Evolutionary conservation across 1,139 yeast species (phyloP), one percentile per base, ranked within the genome.

Genomic region (Saccharomycopsis phalli): DNA sequence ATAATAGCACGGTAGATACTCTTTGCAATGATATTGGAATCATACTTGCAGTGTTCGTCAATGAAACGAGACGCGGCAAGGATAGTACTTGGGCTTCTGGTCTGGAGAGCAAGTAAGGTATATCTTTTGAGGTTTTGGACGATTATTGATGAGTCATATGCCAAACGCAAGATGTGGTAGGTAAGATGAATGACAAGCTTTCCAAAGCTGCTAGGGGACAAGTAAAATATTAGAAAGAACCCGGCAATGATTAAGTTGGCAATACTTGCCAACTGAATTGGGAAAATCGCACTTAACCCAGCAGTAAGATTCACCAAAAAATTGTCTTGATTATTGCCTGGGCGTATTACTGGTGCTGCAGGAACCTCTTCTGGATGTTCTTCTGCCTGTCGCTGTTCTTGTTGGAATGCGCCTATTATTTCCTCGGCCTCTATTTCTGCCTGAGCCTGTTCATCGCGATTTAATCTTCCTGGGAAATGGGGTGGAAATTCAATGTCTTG

Each of bases 251-350:
- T 3, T 10, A 34, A 22, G 18, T 44, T n/a, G 64, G 63, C 27
- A 59, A 62, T 3, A 70, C 45, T 49, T 69, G 76, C 47, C 70
- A 65, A 13, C 20, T 40, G 29, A 6, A 34, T 27, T 5, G 42
- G 38, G 11, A 25, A 17, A 13, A 25, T 20, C 19, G 29, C 6
- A 13, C 27, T 36, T 31, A 36, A n/a, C 4, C 37, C 41, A 10
- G n/a, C n/a, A n/a, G n/a, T n/a, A n/a, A n/a, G n/a, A n/a, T n/a
- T n/a, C n/a, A n/a, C n/a, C n/a, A n/a, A n/a, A n/a, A n/a, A n/a
- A n/a, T n/a, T n/a, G n/a, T n/a, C n/a, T n/a, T n/a, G n/a, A n/a
- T n/a, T n/a, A n/a, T n/a, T n/a, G n/a, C n/a, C n/a, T n/a, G n/a
- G n/a, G n/a, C n/a, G n/a, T n/a, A n/a, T n/a, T n/a, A n/a, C n/a